phyloP scores from a whole-genome alignment of 2,329 filamentous ascomycete genomes.

The Paecilomyces formosus region DNA sequence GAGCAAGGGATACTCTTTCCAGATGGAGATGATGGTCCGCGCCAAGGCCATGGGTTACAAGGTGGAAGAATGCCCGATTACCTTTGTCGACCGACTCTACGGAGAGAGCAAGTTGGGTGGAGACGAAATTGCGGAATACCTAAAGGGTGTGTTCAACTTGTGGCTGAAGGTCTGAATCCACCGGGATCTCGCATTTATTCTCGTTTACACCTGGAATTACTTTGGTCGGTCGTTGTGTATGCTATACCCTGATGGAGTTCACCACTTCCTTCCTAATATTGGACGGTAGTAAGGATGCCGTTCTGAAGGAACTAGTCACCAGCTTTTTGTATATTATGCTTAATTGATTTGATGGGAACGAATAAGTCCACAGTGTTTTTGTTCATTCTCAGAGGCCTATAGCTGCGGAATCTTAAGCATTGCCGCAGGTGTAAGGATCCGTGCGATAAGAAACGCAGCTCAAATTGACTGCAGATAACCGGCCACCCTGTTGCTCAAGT shows the following conservation, averaged over 20 bases:
- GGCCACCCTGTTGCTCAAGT: constrained; percentile 27
- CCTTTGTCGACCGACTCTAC: constrained; percentile 90
- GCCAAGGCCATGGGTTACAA: constrained; percentile 93
- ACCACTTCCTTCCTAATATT: neutral
- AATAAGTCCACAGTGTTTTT: neutral
- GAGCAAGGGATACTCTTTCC: constrained; percentile 96
- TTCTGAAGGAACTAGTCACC: neutral
- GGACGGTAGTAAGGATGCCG: neutral
- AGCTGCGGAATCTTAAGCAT: neutral
- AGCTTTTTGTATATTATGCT: neutral
- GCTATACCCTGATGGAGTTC: constrained; percentile 3
- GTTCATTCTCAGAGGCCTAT: neutral
- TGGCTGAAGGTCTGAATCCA: constrained; percentile 65
- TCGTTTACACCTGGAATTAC: neutral
- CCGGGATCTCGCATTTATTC: neutral
- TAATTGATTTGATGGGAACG: neutral
- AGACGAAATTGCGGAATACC: constrained; percentile 93
- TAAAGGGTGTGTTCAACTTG: constrained; percentile 71
- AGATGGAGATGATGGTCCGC: constrained; percentile 99
- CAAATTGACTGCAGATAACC: constrained; percentile 24
- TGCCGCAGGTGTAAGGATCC: neutral
- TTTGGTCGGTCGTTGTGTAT: constrained; percentile 2
- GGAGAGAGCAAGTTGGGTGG: constrained; percentile 92
- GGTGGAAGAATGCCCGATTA: constrained; percentile 92
- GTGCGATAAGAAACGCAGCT: neutral